Evolutionary conservation across 495 filamentous ascomycete genomes (phyloP), one percentile per base, ranked within the genome.

Genomic region (Penicillium dipodomyicola): DNA sequence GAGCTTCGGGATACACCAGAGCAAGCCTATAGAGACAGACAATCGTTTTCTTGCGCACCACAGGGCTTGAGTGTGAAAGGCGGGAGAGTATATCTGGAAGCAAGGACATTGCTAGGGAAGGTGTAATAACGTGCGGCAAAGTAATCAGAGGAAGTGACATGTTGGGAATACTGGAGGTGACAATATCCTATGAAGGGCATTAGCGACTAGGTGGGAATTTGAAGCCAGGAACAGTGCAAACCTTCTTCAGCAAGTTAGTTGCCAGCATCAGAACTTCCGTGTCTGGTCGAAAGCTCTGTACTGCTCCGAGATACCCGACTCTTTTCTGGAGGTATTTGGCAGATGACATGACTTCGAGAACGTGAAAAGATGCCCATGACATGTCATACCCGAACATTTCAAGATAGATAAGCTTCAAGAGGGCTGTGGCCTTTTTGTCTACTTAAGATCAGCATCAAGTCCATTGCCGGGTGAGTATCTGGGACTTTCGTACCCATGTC

Each of bases 341-440:
- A 6, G 90, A 94, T 22, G 92, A 95, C 94, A 98, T 98, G 71
- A 98, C 94, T 73, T 98, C 94, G 32, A 98, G 86, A 12, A 97
- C 94, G 70, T 97, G 89, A 71, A 98, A 98, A 9, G 91, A 91
- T 19, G 95, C 94, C 94, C 94, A 98, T 0, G 94, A 97, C 94
- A 98, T 98, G 73, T 98, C 94, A 66, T 98, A 89, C 11, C 94
- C 94, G 67, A 96, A 91, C 94, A 98, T 98, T 70, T 98, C 94
- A 57, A 98, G 82, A 68, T 98, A 98, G 37, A 96, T 86, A 54
- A 98, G 79, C 75, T 98, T 98, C 63, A 98, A 75, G 32, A 97
- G 79, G 39, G 94, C 95, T 10, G 92, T 97, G 11, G 94, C 91
- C 78, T 98, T 98, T 70, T 96, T 82, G 72, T 98, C 93, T 92